Evolutionary conservation across 805 yeast species (phyloP), one percentile per base, ranked within the genome.

Genomic region (Ogataea methylovora): DNA sequence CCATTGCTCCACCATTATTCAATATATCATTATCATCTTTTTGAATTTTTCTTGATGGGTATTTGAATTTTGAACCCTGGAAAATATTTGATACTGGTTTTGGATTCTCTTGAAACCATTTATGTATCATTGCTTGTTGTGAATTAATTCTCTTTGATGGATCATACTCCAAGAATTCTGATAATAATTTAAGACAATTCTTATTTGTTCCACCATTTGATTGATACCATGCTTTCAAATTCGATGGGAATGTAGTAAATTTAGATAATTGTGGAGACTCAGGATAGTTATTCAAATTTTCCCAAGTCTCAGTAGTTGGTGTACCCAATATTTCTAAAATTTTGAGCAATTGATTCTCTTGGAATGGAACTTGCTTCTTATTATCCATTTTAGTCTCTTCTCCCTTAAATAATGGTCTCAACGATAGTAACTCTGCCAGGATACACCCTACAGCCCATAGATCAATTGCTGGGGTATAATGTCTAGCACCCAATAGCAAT

Each of bases 401-500:
- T 35, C 98, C 98, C 56, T 92, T 92, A 63, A 92, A 92, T 8
- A 92, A 79, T 0, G 99, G 99, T 46, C 95, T 63, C 22, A 92
- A 60, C 1, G 95, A 84, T 11, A 92, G 63, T 33, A 92, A 61
- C 53, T 92, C 99, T 0, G 96, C 97, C 45, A 90, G 63, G 4
- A 88, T 88, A 55, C 97, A 88, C 0, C 97, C 97, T 4, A 84
- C 85, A 0, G 97, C 95, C 97, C 97, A 88, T 24, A 84, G 56
- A 61, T 92, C 95, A 32, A 92, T 79, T 0, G 95, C 87, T 1
- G 95, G 88, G 0, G 97, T 81, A 52, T 88, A 88, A 59, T 88
- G 95, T 26, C 95, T 67, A 2, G 94, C 86, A 0, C 97, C 97
- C n/a, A 88, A 58, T 24, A 88, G 61, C 25, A 88, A 63, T 51